Conservation (phyloP, 371 early-diverging fungal species). For the Fennellomyces sp. region DNA sequence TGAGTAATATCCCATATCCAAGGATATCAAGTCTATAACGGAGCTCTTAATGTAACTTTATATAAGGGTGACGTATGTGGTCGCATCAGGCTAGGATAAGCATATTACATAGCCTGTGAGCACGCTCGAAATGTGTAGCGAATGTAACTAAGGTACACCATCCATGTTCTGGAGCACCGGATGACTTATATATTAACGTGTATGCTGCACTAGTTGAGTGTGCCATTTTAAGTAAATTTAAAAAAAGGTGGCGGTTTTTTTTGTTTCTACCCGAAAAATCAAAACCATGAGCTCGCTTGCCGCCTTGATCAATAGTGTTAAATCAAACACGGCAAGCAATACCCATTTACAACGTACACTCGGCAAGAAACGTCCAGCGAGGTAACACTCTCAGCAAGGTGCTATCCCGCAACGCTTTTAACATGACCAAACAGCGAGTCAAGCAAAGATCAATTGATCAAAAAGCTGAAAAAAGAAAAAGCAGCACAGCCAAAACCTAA, state of each 20-base stretch:
- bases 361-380: constrained; percentile 18
- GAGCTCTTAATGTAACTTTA: too few relatives aligned
- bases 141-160: too few relatives aligned
- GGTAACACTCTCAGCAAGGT: constrained; percentile 7
- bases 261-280: background rate
- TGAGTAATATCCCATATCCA: too few relatives aligned
- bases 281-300: constrained; percentile 37
- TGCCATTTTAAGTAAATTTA: too few relatives aligned
- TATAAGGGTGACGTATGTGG: too few relatives aligned
- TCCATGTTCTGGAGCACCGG: too few relatives aligned
- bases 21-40: too few relatives aligned
- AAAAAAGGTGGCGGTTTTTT: background rate
- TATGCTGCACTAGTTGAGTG: too few relatives aligned
- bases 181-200: too few relatives aligned
- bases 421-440: background rate
- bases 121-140: too few relatives aligned
- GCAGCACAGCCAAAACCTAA: constrained; percentile 8
- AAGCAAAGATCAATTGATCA: background rate
- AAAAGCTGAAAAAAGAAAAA: constrained; percentile 7
- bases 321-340: constrained; percentile 41
- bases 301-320: constrained; percentile 39
- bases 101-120: too few relatives aligned
- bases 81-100: too few relatives aligned
- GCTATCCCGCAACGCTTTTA: background rate
- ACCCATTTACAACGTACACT: constrained; percentile 24